Evolutionary conservation across 495 filamentous ascomycete genomes (phyloP).

Genomic region (Tuber calosporum): DNA sequence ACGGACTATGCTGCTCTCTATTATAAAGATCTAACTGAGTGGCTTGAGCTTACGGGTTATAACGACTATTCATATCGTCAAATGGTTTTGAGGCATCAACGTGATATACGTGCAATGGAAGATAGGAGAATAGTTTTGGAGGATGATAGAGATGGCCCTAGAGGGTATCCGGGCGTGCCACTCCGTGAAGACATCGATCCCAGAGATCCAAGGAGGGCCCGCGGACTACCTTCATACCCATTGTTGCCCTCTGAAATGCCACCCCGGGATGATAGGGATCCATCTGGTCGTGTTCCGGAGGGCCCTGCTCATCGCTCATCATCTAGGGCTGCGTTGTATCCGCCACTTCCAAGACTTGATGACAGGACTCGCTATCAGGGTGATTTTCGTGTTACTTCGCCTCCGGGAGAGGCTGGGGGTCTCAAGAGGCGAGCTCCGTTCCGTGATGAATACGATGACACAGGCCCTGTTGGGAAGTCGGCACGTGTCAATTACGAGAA

Average conservation of each 20-base stretch:
- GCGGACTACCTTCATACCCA: conserved; percentile 33
- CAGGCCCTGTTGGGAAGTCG: conserved; percentile 34
- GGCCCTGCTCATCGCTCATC: conserved; percentile 28
- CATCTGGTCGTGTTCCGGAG: conserved; percentile 28
- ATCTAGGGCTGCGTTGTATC: conserved; percentile 36
- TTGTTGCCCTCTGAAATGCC: conserved; percentile 39
- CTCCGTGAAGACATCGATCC: conserved; percentile 23
- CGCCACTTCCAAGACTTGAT: conserved; percentile 33
- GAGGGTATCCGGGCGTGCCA: conserved; percentile 25
- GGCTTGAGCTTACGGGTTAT: conserved; percentile 57
- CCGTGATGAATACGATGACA: conserved; percentile 37
- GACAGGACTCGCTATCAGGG: conserved; percentile 33
- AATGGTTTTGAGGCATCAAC: conserved; percentile 46
- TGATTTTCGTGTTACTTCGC: conserved; percentile 29
- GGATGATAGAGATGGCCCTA: conserved; percentile 27
- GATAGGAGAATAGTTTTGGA: conserved; percentile 36
- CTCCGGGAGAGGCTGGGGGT: conserved; percentile 24
- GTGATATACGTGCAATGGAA: conserved; percentile 47
- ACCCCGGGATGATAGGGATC: conserved; percentile 38
- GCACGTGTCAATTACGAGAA: conserved; percentile 28
- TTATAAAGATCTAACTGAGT: conserved; percentile 52
- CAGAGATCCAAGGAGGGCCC: conserved; percentile 29
- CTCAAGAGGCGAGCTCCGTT: conserved; percentile 39
- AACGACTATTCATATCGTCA: conserved; percentile 49
- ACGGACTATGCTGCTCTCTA: conserved; percentile 41